These are phyloP conservation scores for Acanthochlamys bracteata DNA, from an alignment of 106 monocot species.

Conservation along the genomic window DNA sequence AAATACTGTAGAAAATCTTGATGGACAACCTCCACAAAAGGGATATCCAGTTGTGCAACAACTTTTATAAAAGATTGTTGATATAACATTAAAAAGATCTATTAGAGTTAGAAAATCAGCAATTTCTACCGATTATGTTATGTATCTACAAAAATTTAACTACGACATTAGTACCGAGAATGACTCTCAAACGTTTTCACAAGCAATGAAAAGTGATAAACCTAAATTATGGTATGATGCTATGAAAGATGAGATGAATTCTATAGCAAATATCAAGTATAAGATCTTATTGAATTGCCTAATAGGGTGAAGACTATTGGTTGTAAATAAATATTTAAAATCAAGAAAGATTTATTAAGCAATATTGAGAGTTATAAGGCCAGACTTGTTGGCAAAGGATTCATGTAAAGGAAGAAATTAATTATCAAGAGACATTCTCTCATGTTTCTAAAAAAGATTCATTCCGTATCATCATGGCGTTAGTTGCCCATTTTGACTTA, in stretches of 20 bases:
- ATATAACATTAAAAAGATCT: background rate
- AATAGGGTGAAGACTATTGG: background rate
- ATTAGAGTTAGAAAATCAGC: too few species aligned
- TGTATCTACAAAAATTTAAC: background rate
- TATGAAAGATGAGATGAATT: too few species aligned
- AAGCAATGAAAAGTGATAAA: background rate
- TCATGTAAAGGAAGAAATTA: background rate
- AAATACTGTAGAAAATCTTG: background rate
- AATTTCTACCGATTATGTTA: conserved; percentile 1
- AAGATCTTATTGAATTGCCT: background rate
- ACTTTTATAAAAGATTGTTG: too few species aligned
- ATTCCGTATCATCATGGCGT: background rate
- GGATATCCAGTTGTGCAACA: too few species aligned
- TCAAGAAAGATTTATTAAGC: background rate
- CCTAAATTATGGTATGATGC: too few species aligned
- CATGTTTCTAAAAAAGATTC: background rate
- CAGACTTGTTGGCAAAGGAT: background rate
- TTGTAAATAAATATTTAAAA: background rate
- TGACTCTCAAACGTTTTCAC: background rate
- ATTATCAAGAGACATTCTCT: background rate
- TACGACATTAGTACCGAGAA: background rate
- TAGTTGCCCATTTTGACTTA: conserved; percentile 10
- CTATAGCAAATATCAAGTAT: background rate
- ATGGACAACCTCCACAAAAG: too few species aligned
- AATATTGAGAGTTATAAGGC: background rate